Base-by-base conservation (phyloP, 345 rosid genomes). In the Gossypium turneri region DNA sequence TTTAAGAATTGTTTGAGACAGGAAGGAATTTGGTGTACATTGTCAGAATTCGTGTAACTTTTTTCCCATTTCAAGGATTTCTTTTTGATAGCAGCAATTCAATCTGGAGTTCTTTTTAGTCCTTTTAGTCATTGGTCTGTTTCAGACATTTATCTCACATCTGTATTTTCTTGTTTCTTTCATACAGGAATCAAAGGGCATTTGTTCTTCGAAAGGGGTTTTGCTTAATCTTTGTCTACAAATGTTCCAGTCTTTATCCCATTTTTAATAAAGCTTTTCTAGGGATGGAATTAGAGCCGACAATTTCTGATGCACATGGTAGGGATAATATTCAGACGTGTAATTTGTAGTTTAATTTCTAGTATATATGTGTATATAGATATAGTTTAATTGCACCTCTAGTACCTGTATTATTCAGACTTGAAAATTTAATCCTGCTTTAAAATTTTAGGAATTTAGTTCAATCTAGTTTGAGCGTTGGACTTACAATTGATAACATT, bases 1-100 rank as follows among this genome's bases (percentile, higher is more conserved):
- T 65, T 75, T 73, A 78, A 76, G 77, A 20, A 20, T n/a, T 45
- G 19, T 3, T 34, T 2, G 38, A 64, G 50, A 77, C 56, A 58
- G 75, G 62, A 58, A 56, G 57, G 57, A 65, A 68, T 25, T 44
- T 73, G 66, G 63, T 79, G 79, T 79, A 82, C 75, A 58, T 77
- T 75, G 34, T 66, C 24, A 72, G 65, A 78, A 76, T 52, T 50
- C 82, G 66, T 48, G 34, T 16, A 62, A 41, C 62, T 75, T 45
- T 27, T 17, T 34, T 50, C 24, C 9, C 38, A 15, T 34, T 64
- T 8, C 15, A 17, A 41, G 59, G 19, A 47, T 25, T 27, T 62
- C 19, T n/a, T 60, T 56, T 56, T 56, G 3, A 8, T 64, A 19
- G 15, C 16, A 41, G 53, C 19, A 22, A 69, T 51, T 69, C 73